Evolutionary conservation across 495 filamentous ascomycete species (phyloP).

Genomic region (Aspergillus hancockii): DNA sequence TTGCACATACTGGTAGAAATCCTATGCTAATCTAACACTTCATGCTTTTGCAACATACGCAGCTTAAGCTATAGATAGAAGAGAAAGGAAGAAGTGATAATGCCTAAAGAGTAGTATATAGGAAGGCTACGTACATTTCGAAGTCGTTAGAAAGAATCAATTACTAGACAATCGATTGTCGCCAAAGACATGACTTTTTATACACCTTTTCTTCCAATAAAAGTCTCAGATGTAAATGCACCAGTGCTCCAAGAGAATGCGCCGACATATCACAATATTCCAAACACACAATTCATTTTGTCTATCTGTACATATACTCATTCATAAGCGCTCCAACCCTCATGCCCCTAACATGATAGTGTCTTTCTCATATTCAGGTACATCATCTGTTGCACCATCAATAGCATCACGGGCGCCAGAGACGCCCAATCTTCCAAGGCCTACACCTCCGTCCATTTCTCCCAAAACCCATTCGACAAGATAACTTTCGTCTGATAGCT

Average conservation of each 20-base stretch:
- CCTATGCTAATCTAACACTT: neutral
- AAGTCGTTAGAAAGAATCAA: neutral
- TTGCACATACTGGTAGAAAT: neutral
- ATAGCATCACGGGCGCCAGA: slow-evolving; percentile 11
- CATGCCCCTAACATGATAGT: slow-evolving; percentile 46
- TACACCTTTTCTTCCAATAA: slow-evolving; percentile 12
- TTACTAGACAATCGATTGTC: neutral
- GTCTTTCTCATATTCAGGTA: slow-evolving; percentile 45
- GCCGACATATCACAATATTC: slow-evolving; percentile 18
- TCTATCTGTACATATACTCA: slow-evolving; percentile 27
- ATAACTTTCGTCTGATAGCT: slow-evolving; percentile 91
- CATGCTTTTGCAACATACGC: neutral
- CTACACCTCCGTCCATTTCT: slow-evolving; percentile 80
- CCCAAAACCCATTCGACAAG: slow-evolving; percentile 87
- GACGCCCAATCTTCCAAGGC: slow-evolving; percentile 36
- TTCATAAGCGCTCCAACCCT: slow-evolving; percentile 6
- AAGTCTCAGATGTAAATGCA: slow-evolving; percentile 22
- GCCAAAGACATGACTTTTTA: slow-evolving; percentile 12
- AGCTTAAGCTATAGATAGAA: neutral
- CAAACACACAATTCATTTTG: slow-evolving; percentile 17
- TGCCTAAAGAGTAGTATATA: neutral
- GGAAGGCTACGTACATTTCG: neutral
- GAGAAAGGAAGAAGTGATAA: neutral
- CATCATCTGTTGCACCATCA: slow-evolving; percentile 24
- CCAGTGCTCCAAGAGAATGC: slow-evolving; percentile 23